phyloP scores from a whole-genome alignment of 2,329 filamentous ascomycete genomes.

The Aspergillus costaricaensis region DNA sequence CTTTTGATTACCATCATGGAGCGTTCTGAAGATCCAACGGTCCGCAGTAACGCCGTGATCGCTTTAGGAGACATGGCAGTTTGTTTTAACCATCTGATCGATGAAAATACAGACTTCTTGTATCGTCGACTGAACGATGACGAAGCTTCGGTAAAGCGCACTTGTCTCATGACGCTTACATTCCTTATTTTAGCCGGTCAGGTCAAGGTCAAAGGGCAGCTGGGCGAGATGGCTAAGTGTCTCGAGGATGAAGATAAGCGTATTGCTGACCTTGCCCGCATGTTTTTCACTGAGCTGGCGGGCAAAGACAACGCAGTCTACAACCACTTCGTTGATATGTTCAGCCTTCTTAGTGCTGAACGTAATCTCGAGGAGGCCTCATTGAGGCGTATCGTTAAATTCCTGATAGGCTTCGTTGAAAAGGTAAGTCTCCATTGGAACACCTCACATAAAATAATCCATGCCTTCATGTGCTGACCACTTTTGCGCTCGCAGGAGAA shows the following conservation, averaged over 20 bases:
- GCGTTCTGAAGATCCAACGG: slow-evolving; percentile 85
- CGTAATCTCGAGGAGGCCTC: slow-evolving; percentile 78
- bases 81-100: slow-evolving; percentile 98
- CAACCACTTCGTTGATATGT: slow-evolving; percentile 99
- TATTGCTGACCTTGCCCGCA: slow-evolving; percentile 88
- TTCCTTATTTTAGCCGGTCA: slow-evolving; percentile 96
- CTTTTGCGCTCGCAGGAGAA: slow-evolving; percentile 68
- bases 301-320: slow-evolving; percentile 99
- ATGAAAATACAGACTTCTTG: slow-evolving; percentile 97
- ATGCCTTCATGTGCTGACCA: not conserved
- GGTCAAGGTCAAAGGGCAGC: slow-evolving; percentile 98
- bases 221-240: slow-evolving; percentile 99
- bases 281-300: slow-evolving; percentile 98
- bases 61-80: slow-evolving; percentile 98
- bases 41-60: slow-evolving; percentile 93
- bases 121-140: slow-evolving; percentile 89
- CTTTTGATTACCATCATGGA: slow-evolving; percentile 98
- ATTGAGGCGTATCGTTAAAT: slow-evolving; percentile 84
- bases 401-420: slow-evolving; percentile 92
- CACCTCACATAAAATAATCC: not conserved
- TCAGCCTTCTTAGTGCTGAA: slow-evolving; percentile 85
- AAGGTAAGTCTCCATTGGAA: slow-evolving; percentile 63
- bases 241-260: slow-evolving; percentile 93
- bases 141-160: slow-evolving; percentile 89
- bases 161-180: slow-evolving; percentile 96